phyloP scores from a whole-genome alignment of 2,329 filamentous ascomycete genomes.

The Phaeosphaeria sp. region DNA sequence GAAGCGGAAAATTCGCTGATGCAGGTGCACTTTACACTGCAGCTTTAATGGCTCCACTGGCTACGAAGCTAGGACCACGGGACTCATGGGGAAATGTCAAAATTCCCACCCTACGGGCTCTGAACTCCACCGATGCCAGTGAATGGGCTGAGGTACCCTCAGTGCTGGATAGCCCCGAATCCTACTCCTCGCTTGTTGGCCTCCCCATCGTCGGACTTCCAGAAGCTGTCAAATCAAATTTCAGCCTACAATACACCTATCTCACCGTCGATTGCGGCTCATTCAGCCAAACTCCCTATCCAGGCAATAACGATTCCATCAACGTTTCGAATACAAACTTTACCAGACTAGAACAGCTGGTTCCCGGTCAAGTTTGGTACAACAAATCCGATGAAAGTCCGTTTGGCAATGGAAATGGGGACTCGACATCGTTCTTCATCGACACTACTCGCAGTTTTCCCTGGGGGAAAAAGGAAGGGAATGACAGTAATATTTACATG shows the following conservation, averaged over 20 bases:
- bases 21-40: conserved; percentile 33
- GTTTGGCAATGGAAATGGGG: conserved; percentile 9
- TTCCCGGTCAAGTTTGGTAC: too few relatives aligned
- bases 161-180: too few relatives aligned
- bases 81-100: conserved; percentile 48
- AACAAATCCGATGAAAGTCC: conserved; percentile 24
- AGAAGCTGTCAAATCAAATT: conserved; percentile 29
- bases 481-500: conserved; percentile 1
- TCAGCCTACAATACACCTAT: conserved; percentile 32
- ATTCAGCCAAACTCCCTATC: conserved; percentile 5
- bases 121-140: neutral
- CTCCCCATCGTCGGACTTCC: conserved; percentile 41
- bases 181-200: neutral
- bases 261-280: conserved; percentile 20
- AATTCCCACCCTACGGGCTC: conserved; percentile 22
- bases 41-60: too few relatives aligned
- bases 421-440: conserved; percentile 29
- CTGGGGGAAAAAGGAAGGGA: neutral
- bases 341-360: too few relatives aligned
- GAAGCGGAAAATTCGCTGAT: conserved; percentile 24
- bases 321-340: too few relatives aligned
- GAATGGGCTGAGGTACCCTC: too few relatives aligned
- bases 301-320: too few relatives aligned
- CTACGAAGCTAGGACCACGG: conserved; percentile 32
- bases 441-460: conserved; percentile 23